A percentile compares a stretch with the other conserved stretches of the same genome.
These are phyloP conservation scores for Ilyonectria sp. DNA, from an alignment of 2,329 filamentous ascomycete species.

Conservation along the genomic window DNA sequence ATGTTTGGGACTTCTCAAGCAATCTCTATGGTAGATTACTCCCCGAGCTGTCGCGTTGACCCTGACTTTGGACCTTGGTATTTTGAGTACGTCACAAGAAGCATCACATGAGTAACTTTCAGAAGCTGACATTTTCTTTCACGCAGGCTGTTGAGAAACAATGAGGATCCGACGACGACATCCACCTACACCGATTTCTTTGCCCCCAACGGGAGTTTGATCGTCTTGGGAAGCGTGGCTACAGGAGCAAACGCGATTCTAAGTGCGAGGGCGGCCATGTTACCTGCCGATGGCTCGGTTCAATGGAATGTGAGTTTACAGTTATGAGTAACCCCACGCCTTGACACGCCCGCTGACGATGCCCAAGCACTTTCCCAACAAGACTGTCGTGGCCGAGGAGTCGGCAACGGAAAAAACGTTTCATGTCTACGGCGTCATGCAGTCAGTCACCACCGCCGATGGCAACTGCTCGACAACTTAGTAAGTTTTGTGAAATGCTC, in stretches of 20 bases:
- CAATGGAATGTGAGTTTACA: not conserved
- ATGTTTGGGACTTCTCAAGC: not conserved
- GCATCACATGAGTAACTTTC: not conserved
- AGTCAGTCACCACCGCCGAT: not conserved
- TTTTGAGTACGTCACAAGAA: not conserved
- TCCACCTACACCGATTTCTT: not conserved
- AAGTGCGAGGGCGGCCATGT: not conserved
- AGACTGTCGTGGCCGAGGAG: not conserved
- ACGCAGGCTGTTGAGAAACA: not conserved
- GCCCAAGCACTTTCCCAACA: not conserved
- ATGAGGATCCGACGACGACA: constrained; percentile 1
- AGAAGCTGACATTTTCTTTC: not conserved
- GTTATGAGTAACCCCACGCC: not conserved
- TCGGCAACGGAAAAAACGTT: not conserved
- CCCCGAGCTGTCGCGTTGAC: not conserved
- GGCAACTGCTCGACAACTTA: not conserved
- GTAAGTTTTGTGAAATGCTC: not conserved
- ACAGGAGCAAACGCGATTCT: not conserved
- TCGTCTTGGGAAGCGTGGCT: not conserved
- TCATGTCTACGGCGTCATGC: not conserved
- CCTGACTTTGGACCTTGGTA: not conserved
- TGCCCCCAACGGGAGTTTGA: not conserved
- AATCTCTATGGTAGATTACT: not conserved
- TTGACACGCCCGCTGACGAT: not conserved
- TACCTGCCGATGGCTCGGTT: not conserved